Base-by-base conservation (phyloP, 441 rosid species). In the Melastoma candidum region DNA sequence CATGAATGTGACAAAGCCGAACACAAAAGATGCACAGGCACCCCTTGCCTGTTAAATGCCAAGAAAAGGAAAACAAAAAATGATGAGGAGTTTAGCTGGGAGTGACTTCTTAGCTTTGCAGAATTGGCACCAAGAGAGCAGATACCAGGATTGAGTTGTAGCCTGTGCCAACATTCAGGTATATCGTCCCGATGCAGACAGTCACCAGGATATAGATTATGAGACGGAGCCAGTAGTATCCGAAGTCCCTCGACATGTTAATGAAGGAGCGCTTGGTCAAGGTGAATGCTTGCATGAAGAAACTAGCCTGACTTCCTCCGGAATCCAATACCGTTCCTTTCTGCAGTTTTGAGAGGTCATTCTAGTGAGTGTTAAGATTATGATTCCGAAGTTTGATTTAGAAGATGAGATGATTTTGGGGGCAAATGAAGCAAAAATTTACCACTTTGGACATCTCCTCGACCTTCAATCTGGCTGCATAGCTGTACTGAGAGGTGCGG, bases 161-260 rank as follows among this genome's bases (percentile, higher is more conserved):
- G 54, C 90, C 68, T 0, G 96, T 87, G 48, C 96, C 98, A 3
- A 92, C 83, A 54, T 92, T 75, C 61, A 86, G 69, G 59, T 92
- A 92, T 69, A 92, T 92, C 41, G 97, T 83, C 64, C 98, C 98
- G 12, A 92, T 92, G 79, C 98, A 92, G 68, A 88, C 1, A 0
- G 97, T 85, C 46, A 92, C 96, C 13, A 92, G 64, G 32, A 92
- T 48, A 62, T 92, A 92, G 51, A 92, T 92, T 22, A 76, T 66
- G 29, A 92, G 95, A 79, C 98, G 75, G 13, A 88, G 88, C 98
- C 98, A 92, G 79, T 92, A 92, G 67, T 92, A 92, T 8, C 98
- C 98, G 10, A 92, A 92, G 73, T 92, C 98, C 55, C 98, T 77
- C 22, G 90, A 87, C 98, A 92, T 92, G 81, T 92, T 92, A 68